Conservation (phyloP, 2,329 filamentous ascomycete genomes). For the Penicillium frequentans region DNA sequence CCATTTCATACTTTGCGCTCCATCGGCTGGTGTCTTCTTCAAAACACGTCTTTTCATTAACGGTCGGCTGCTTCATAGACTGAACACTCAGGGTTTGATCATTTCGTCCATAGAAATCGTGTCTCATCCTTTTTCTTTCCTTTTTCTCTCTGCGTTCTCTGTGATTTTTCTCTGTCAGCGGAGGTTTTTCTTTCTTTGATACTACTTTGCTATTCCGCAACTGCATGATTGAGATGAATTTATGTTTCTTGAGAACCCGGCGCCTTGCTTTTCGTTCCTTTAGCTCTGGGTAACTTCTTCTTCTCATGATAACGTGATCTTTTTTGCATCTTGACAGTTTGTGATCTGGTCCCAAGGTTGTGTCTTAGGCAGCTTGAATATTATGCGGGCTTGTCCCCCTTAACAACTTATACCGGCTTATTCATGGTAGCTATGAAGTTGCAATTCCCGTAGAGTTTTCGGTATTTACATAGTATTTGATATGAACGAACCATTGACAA, state of each 20-base stretch:
- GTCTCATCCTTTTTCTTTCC: constrained; percentile 3
- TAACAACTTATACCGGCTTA: background rate
- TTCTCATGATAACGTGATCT: background rate
- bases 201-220: constrained; percentile 2
- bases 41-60: constrained; percentile 7
- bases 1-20: background rate
- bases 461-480: background rate
- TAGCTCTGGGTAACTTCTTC: background rate
- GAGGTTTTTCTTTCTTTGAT: background rate
- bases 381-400: background rate
- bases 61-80: constrained; percentile 19
- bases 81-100: constrained; percentile 12
- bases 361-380: background rate
- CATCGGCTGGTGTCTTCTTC: constrained; percentile 1
- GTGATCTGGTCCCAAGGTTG: background rate
- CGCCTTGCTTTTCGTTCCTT: background rate
- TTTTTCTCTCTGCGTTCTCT: background rate
- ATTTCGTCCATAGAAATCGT: constrained; percentile 1
- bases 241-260: constrained; percentile 4
- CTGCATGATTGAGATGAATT: constrained; percentile 19
- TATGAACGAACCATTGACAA: background rate
- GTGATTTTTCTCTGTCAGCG: background rate
- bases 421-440: background rate
- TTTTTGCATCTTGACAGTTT: background rate
- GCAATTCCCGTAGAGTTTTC: background rate